phyloP scores from a whole-genome alignment of 257 asterid species.

The Nicotiana knightiana region DNA sequence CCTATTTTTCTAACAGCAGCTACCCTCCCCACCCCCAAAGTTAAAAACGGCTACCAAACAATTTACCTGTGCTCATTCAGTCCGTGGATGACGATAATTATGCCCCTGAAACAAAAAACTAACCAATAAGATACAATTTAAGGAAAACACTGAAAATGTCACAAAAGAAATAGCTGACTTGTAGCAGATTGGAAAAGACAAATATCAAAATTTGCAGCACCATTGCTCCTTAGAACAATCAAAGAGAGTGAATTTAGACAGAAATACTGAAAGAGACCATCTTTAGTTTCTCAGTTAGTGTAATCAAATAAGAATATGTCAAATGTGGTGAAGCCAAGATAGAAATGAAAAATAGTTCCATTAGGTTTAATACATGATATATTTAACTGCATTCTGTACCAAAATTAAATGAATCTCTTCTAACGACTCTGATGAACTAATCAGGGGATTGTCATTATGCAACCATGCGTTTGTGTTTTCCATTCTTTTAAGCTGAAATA shows the following conservation, averaged over 20 bases:
- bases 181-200: constrained; percentile 11
- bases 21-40: background rate
- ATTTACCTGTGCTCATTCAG: constrained; percentile 92
- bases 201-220: constrained; percentile 21
- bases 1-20: background rate
- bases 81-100: constrained; percentile 86
- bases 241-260: constrained; percentile 3
- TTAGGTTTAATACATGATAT: background rate
- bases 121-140: background rate
- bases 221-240: constrained; percentile 13
- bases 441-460: background rate
- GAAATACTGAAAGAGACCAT: background rate
- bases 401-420: background rate
- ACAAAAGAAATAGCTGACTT: background rate
- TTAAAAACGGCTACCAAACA: background rate
- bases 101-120: constrained; percentile 60
- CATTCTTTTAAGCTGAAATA: background rate
- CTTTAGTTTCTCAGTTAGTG: background rate
- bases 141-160: background rate
- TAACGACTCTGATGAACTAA: background rate
- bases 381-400: background rate
- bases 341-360: background rate
- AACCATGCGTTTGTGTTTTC: background rate
- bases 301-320: background rate
- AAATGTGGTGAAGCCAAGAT: background rate